Evolutionary conservation across 2,329 filamentous ascomycete species (phyloP).

Genomic region (Davidsoniella virescens): DNA sequence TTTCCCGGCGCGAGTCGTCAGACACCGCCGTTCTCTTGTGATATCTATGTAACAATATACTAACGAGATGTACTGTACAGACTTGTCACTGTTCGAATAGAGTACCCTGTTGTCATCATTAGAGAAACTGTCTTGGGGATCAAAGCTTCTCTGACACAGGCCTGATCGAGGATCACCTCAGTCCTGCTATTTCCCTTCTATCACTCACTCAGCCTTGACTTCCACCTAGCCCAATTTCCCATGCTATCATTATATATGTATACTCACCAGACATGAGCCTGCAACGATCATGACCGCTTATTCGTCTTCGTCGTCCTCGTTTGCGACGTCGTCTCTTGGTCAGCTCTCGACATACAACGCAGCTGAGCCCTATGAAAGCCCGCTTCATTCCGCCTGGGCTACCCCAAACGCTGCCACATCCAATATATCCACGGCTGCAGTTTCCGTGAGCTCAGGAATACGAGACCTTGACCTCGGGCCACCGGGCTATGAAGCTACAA

Average conservation of each 20-base stretch:
- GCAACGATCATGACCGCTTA: constrained; percentile 22
- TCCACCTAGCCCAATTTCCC: background rate
- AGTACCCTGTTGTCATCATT: no score
- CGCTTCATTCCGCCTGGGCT: no score
- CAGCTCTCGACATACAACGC: constrained; percentile 25
- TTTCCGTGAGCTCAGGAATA: constrained; percentile 18
- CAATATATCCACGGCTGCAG: constrained; percentile 24
- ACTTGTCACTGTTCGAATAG: no score
- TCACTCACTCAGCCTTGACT: background rate
- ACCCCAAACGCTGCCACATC: constrained; percentile 12
- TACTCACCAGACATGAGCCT: background rate
- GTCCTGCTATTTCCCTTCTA: background rate
- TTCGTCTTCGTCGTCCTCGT: constrained; percentile 33
- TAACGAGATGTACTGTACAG: no score
- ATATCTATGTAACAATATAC: no score
- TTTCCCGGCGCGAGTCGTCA: no score
- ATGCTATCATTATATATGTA: background rate
- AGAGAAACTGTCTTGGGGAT: no score
- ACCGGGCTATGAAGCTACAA: constrained; percentile 37
- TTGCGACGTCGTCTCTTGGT: constrained; percentile 29
- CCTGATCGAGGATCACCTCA: no score
- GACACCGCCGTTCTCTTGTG: no score
- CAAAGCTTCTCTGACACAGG: no score
- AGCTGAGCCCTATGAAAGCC: constrained; percentile 17
- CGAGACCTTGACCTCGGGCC: constrained; percentile 34